These are phyloP conservation scores for Penicillium sp. DNA, from an alignment of 2,329 filamentous ascomycete species.

Conservation along the genomic window DNA sequence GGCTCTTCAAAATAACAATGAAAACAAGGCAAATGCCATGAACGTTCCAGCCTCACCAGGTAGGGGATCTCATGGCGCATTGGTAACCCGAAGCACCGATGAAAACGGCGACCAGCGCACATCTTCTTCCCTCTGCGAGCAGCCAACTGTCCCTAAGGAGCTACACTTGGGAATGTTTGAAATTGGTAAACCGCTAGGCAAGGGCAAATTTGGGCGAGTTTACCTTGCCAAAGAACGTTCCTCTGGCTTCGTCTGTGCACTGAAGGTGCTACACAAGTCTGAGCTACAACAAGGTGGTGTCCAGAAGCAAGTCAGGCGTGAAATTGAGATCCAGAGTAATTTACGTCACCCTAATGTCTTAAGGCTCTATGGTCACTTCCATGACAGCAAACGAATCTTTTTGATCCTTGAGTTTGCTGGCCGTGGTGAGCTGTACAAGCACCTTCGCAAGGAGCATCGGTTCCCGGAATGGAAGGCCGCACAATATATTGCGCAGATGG, in stretches of 20 bases:
- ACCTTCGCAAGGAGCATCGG: constrained; percentile 71
- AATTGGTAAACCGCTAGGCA: constrained; percentile 80
- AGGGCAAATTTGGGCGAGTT: constrained; percentile 83
- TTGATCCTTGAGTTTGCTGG: constrained; percentile 83
- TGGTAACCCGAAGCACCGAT: constrained; percentile 48
- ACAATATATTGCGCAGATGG: constrained; percentile 87
- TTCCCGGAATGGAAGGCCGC: constrained; percentile 86
- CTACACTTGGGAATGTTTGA: constrained; percentile 95
- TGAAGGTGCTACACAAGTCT: constrained; percentile 83
- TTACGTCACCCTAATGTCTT: constrained; percentile 82
- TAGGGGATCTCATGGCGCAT: constrained; percentile 55
- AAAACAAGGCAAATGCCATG: constrained; percentile 55
- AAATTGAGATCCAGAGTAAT: constrained; percentile 88
- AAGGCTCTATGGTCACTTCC: constrained; percentile 81
- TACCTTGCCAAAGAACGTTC: constrained; percentile 79
- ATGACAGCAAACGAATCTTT: constrained; percentile 84
- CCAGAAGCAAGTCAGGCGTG: constrained; percentile 81
- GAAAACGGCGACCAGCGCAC: constrained; percentile 37
- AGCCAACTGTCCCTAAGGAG: constrained; percentile 53
- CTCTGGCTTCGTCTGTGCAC: constrained; percentile 77
- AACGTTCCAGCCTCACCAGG: constrained; percentile 58
- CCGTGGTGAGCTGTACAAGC: constrained; percentile 85
- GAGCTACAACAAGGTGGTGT: constrained; percentile 77
- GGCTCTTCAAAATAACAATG: constrained; percentile 74
- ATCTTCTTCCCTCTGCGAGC: constrained; percentile 53